phyloP scores from a whole-genome alignment of 768 basidiomycete genomes.

The Termitomyces sp. region DNA sequence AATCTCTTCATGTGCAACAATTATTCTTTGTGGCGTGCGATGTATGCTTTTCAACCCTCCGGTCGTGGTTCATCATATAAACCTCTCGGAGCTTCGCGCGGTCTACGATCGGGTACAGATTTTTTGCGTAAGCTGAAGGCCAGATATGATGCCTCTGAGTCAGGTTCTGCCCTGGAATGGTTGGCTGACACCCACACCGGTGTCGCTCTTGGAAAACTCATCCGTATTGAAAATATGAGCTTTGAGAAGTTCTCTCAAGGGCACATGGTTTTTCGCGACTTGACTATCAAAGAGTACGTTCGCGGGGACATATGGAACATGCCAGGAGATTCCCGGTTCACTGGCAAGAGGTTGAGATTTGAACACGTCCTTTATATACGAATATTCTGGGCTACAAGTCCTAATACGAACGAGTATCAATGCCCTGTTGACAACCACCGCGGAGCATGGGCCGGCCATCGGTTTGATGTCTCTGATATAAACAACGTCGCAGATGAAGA shows the following conservation, averaged over 20 bases:
- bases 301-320: neutral
- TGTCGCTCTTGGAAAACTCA: neutral
- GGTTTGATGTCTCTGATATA: neutral
- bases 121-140: neutral
- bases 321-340: neutral
- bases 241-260: neutral
- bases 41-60: neutral
- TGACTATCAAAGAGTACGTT: neutral
- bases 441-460: constrained; percentile 2
- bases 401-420: neutral
- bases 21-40: neutral
- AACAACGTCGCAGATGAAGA: neutral
- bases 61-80: neutral
- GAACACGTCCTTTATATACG: neutral
- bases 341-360: neutral
- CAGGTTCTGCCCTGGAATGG: neutral
- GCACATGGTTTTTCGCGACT: neutral
- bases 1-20: too few species aligned
- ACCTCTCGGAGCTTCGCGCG: neutral
- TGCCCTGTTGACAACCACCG: neutral
- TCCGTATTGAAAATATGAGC: neutral
- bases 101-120: neutral
- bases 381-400: neutral
- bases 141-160: neutral
- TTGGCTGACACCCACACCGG: neutral